Evolutionary conservation across 345 rosid genomes (phyloP).

Genomic region (Erodium maritimum): DNA sequence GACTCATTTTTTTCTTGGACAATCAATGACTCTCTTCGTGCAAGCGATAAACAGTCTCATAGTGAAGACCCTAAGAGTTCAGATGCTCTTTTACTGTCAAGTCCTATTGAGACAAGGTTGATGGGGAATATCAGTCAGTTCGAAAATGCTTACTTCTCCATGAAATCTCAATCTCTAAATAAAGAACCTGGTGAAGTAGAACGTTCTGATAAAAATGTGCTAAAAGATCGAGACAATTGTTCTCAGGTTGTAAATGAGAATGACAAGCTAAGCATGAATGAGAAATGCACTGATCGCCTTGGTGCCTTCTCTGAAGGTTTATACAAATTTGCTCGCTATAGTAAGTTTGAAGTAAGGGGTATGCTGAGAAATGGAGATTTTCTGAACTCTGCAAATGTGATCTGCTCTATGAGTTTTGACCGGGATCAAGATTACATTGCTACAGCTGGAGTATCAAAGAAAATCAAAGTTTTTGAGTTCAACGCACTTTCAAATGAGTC

Average conservation of each 20-base stretch:
- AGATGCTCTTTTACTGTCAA: constrained; percentile 18
- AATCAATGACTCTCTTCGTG: constrained; percentile 1
- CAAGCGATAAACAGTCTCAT: constrained; percentile 16
- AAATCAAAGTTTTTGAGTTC: constrained; percentile 74
- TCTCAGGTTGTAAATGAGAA: constrained; percentile 23
- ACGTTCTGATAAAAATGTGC: constrained; percentile 31
- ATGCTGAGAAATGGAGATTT: constrained; percentile 62
- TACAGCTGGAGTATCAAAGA: constrained; percentile 85
- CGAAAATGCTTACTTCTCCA: constrained; percentile 69
- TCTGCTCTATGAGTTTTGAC: constrained; percentile 71
- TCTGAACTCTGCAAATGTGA: constrained; percentile 59
- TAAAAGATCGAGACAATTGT: constrained; percentile 22
- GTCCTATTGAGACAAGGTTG: constrained; percentile 31
- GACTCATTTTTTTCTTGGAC: constrained; percentile 19
- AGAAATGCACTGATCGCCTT: constrained; percentile 31
- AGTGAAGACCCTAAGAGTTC: constrained; percentile 14
- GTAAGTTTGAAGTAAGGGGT: constrained; percentile 68
- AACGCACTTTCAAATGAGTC: constrained; percentile 55
- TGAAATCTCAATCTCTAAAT: constrained; percentile 41
- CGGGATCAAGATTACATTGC: constrained; percentile 72
- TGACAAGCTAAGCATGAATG: constrained; percentile 20
- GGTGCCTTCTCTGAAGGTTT: constrained; percentile 66
- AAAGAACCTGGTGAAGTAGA: constrained; percentile 20
- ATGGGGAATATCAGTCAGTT: constrained; percentile 50
- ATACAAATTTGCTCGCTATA: constrained; percentile 67